A percentile compares a stretch with the other conserved stretches of the same genome.
Evolutionary conservation across 352 stramenopile species (phyloP).

Genomic region (Blastocystis sp.): DNA sequence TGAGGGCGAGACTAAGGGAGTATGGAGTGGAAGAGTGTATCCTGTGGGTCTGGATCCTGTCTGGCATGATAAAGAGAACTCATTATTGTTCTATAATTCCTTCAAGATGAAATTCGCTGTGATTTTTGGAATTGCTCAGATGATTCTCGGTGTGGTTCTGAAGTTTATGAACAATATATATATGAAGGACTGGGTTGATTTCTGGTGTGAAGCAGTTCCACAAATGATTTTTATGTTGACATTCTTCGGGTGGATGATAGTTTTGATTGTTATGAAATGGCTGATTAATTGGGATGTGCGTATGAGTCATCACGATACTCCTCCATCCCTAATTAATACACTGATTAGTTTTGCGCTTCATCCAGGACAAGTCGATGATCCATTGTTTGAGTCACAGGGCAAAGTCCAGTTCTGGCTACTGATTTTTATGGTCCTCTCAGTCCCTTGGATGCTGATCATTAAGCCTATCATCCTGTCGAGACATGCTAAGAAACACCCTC

Average conservation of each 20-base stretch:
- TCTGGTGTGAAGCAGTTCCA: conserved; percentile 94
- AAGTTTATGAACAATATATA: conserved; percentile 93
- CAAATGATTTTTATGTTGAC: conserved; percentile 91
- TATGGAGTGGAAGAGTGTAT: conserved; percentile 87
- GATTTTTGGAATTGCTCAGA: conserved; percentile 96
- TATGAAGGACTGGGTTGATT: conserved; percentile 87
- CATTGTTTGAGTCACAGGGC: conserved; percentile 28
- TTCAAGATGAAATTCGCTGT: conserved; percentile 99
- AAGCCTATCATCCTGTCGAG: conserved; percentile 89
- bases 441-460: conserved; percentile 89
- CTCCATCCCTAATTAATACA: conserved; percentile 93
- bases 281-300: conserved; percentile 93
- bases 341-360: conserved; percentile 97
- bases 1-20: conserved; percentile 76
- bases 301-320: conserved; percentile 81
- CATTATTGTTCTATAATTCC: conserved; percentile 98
- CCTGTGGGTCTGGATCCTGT: conserved; percentile 93
- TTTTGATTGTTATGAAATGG: conserved; percentile 99
- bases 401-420: conserved; percentile 84
- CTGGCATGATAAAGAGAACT: conserved; percentile 94
- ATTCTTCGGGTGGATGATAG: conserved; percentile 98
- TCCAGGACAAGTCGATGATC: conserved; percentile 85
- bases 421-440: conserved; percentile 86
- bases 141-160: conserved; percentile 93
- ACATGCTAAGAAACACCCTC: conserved; percentile 77